Base-by-base conservation (phyloP, 768 basidiomycete genomes). In the Boletus sensibilis region DNA sequence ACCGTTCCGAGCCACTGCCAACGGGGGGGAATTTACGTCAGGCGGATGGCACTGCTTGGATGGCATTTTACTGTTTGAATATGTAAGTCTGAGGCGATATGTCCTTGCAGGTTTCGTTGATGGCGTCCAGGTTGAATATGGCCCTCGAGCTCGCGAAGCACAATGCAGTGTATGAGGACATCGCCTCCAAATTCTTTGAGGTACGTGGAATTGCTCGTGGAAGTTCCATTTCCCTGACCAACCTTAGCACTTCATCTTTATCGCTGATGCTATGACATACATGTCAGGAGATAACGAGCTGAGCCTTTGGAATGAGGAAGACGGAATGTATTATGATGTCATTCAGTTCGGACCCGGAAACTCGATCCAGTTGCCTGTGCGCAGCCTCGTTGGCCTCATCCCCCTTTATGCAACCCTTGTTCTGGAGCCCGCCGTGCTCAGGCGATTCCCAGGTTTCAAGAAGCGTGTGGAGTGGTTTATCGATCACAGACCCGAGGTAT, bases 391-490 rank as follows among this genome's bases (percentile, higher is more conserved):
- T 57, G 96, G 97, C n/a, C 82, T 99, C 55, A 98, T 99, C 58
- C 97, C 97, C 1, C 81, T 98, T 20, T 98, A 96, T 70, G 97
- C 89, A 9, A 98, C 95, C 0, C 79, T 98, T 23, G 94, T 96
- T 2, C 79, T 99, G 37, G 97, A 98, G 69, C 95, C 97, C 3
- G 76, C 85, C 7, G 84, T 87, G 27, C 81, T 99, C 63, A 92
- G 93, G 66, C 84, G 90, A 29, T 91, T 98, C 78, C 94, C 95
- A 9, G 94, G 97, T 1, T 99, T 99, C 82, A 98, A 93, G 78
- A 98, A 98, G 75, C 84, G 97, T 38, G 84, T 99, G 84, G 93
- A 99, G 57, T 98, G 97, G 97, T 99, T 98, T 76, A 84, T 98
- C 50, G 86, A 97, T 65, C 90, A 98, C 72, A 77, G 95, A n/a